Evolutionary conservation across 1,284 basidiomycete genomes (phyloP), one percentile per base, ranked within the genome.

Genomic region (Ustilago esculenta): DNA sequence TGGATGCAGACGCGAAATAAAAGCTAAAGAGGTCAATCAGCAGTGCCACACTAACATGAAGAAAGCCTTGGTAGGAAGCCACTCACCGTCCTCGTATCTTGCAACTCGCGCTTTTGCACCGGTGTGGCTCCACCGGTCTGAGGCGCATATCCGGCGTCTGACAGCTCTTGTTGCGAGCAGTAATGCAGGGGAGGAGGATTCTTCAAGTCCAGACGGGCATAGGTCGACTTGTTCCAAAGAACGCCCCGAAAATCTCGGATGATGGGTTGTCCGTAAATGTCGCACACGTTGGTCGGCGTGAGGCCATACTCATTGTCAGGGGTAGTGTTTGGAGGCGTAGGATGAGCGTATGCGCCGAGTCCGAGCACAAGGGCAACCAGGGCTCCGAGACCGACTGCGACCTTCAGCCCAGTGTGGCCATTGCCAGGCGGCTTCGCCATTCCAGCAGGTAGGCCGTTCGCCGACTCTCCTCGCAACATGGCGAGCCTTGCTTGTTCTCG

Each of bases 161-260:
- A 18, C 5, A 54, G 23, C 37, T 57, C 54, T n/a, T 44, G 37
- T 0, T 30, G 23, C 4, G 48, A 17, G 37, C 63, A 66, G 1
- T 15, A 17, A 11, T 66, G 51, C 18, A 51, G 14, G 1, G 45
- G 42, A 6, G 44, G 43, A 23, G 47, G 52, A 18, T 67, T 45
- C 10, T 51, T 48, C 14, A 32, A 2, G 37, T 57, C 54, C n/a
- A 57, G 9, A 14, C 46, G 54, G 8, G 45, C 17, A 24, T 49
- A 53, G 0, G 65, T 61, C 37, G 65, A 68, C 46, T 58, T 57
- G 55, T 53, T 61, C 58, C 58, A 69, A 27, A 55, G 9, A 4
- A 43, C 32, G 3, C 59, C 59, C 5, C 47, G 50, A 51, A 58
- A 63, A 20, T 69, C 66, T 23, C 8, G 10, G 0, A 59, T 43